These are phyloP conservation scores for Penicillium sp. DNA, from an alignment of 2,329 filamentous ascomycete genomes.

Conservation along the genomic window DNA sequence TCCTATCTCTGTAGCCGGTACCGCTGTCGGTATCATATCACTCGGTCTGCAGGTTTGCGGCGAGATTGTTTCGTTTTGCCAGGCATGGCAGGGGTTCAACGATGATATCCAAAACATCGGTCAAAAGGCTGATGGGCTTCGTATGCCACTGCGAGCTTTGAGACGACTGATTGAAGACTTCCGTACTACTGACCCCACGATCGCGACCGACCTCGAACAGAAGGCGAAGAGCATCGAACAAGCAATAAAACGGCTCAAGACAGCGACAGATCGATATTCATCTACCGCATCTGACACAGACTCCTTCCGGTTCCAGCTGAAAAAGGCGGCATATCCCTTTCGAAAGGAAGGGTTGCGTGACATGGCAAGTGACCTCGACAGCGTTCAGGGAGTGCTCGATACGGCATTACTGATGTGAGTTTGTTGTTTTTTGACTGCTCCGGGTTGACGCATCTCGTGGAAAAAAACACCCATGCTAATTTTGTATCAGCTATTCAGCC, in stretches of 20 bases:
- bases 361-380: not conserved
- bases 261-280: not conserved
- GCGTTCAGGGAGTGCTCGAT: not conserved
- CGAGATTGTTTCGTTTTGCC: not conserved
- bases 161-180: not conserved
- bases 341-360: not conserved
- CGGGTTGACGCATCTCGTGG: rapidly evolving
- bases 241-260: not conserved
- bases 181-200: not conserved
- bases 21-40: not conserved
- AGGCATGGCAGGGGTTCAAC: not conserved
- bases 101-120: not conserved
- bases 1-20: not conserved
- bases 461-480: no score
- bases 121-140: not conserved
- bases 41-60: not conserved
- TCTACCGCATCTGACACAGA: not conserved
- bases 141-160: not conserved
- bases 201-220: not conserved
- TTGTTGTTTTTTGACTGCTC: not conserved
- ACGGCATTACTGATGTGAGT: not conserved
- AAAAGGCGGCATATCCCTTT: not conserved
- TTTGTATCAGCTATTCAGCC: not conserved
- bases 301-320: not conserved
- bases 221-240: not conserved